A percentile compares a stretch with the other conserved stretches of the same genome.
Conservation (phyloP, 2,329 filamentous ascomycete genomes). For the Pseudogymnoascus sp. region DNA sequence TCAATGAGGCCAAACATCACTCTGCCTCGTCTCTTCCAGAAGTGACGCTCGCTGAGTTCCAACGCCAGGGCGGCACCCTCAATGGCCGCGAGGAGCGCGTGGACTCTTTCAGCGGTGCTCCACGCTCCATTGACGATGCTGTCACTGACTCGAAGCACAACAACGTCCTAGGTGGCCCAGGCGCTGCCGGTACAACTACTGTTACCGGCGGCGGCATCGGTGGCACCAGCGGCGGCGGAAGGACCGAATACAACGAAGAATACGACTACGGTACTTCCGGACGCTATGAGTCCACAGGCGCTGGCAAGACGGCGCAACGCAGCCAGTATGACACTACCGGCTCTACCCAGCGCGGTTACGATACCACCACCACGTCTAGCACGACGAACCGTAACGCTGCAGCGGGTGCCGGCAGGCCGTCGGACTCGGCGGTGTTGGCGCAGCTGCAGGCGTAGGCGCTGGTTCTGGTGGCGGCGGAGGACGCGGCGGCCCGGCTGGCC, state of each 20-base stretch:
- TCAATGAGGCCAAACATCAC: conserved; percentile 61
- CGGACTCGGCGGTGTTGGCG: background rate
- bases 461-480: conserved; percentile 14
- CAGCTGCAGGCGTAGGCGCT: background rate
- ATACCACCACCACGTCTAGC: background rate
- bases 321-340: background rate
- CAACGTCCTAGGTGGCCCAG: conserved; percentile 17
- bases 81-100: conserved; percentile 48
- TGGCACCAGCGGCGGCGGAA: background rate
- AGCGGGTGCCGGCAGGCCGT: background rate
- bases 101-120: conserved; percentile 57
- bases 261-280: conserved; percentile 1
- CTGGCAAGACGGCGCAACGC: conserved; percentile 13
- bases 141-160: conserved; percentile 16
- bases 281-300: conserved; percentile 14
- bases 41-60: conserved; percentile 60
- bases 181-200: background rate
- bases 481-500: background rate
- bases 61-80: conserved; percentile 46
- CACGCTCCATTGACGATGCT: conserved; percentile 39
- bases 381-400: background rate
- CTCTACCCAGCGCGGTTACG: conserved; percentile 2
- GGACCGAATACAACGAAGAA: background rate
- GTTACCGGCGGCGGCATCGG: conserved; percentile 10
- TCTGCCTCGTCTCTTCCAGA: conserved; percentile 55